Conservation (phyloP, 2,329 filamentous ascomycete species). For the Colletotrichum destructivum region DNA sequence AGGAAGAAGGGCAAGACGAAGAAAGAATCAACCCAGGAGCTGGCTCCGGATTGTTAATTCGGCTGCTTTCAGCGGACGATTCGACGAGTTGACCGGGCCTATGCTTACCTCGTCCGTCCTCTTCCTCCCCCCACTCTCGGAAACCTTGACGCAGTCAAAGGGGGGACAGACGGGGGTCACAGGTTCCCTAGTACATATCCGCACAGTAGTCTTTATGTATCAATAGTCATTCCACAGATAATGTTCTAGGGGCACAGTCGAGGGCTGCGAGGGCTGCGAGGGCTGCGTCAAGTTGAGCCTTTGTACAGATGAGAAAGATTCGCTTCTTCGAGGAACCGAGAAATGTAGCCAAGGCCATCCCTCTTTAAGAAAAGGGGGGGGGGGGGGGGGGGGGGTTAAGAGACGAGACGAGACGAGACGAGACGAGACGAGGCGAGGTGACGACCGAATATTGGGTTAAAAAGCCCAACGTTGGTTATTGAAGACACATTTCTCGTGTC, state of each 20-base stretch:
- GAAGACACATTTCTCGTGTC: slow-evolving; percentile 21
- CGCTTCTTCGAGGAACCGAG: no score
- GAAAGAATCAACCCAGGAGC: slow-evolving; percentile 12
- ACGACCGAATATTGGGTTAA: neutral
- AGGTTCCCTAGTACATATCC: neutral
- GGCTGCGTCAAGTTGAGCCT: neutral
- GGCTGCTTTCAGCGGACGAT: slow-evolving; percentile 27
- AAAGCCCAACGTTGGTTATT: neutral
- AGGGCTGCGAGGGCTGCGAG: slow-evolving; percentile 14
- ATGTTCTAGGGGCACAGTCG: slow-evolving; percentile 30
- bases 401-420: slow-evolving; percentile 2
- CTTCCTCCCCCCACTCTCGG: slow-evolving; percentile 24
- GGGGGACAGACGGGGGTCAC: slow-evolving; percentile 16
- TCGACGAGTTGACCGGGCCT: slow-evolving; percentile 16
- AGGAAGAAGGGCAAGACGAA: neutral
- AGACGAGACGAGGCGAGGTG: neutral
- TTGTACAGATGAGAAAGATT: neutral
- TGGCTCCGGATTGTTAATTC: slow-evolving; percentile 30
- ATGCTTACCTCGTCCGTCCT: slow-evolving; percentile 19
- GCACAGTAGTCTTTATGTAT: no score
- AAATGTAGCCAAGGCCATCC: no score
- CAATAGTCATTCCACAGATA: slow-evolving; percentile 28
- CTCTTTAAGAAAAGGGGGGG: no score
- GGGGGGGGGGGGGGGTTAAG: neutral
- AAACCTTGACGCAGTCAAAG: slow-evolving; percentile 28